Conservation (phyloP, 768 basidiomycete genomes). For the Scleroderma citrinum region DNA sequence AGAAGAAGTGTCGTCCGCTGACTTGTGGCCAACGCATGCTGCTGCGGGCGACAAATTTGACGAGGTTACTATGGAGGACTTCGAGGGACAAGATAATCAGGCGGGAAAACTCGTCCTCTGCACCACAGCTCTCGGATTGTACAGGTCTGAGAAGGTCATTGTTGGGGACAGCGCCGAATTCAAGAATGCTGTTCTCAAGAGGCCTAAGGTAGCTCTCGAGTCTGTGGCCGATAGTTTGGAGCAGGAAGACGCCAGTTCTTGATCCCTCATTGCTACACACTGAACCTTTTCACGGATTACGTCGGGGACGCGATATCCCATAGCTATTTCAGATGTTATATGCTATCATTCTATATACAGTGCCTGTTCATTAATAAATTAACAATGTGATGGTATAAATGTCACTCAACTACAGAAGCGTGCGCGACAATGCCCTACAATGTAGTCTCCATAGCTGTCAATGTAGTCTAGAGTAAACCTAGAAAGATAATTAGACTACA, state of each 20-base stretch:
- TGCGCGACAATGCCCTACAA: not conserved
- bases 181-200: conserved; percentile 44
- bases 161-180: conserved; percentile 40
- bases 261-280: not conserved
- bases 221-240: conserved; percentile 25
- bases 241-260: conserved; percentile 15
- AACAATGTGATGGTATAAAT: conserved; percentile 8
- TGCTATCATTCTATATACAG: conserved; percentile 22
- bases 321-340: not conserved
- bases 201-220: conserved; percentile 50
- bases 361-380: conserved; percentile 18
- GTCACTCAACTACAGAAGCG: conserved; percentile 4
- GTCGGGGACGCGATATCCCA: not conserved
- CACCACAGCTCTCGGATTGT: conserved; percentile 52
- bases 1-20: conserved; percentile 51
- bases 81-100: conserved; percentile 20
- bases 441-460: too few species aligned
- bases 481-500: not conserved
- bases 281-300: not conserved
- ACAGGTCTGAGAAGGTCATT: conserved; percentile 30
- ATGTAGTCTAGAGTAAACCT: not conserved
- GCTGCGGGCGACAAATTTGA: conserved; percentile 39
- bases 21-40: conserved; percentile 47
- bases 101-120: conserved; percentile 37
- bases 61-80: conserved; percentile 40